Conservation (phyloP, 768 basidiomycete species). For the Auricularia sp. region DNA sequence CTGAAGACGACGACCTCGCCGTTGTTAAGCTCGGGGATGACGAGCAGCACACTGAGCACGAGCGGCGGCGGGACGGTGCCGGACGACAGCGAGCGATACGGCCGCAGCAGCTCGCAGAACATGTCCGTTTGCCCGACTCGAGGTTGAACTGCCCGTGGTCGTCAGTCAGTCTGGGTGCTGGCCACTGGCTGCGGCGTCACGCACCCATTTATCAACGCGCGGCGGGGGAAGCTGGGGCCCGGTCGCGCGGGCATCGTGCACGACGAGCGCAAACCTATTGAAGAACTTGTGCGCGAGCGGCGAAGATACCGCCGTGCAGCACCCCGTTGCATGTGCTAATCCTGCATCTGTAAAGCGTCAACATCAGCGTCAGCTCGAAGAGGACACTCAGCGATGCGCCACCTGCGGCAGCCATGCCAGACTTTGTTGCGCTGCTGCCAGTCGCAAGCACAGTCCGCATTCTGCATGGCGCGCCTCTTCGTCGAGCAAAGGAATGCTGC, state of each 20-base stretch:
- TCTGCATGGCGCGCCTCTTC: too few species aligned
- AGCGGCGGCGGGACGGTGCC: slow-evolving; percentile 35
- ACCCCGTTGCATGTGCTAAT: too few species aligned
- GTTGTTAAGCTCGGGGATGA: slow-evolving; percentile 60
- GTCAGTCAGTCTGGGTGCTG: neutral
- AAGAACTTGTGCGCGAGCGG: slow-evolving; percentile 58
- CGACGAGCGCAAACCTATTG: slow-evolving; percentile 68
- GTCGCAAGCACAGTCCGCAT: too few species aligned
- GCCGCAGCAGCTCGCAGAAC: too few species aligned
- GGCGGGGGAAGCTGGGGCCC: slow-evolving; percentile 26
- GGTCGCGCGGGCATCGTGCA: slow-evolving; percentile 65
- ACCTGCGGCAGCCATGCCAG: too few species aligned
- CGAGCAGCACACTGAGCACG: slow-evolving; percentile 59
- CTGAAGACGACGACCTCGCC: slow-evolving; percentile 59
- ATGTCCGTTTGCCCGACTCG: slow-evolving; percentile 61
- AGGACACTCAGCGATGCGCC: too few species aligned
- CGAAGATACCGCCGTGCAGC: too few species aligned
- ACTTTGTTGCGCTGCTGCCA: too few species aligned
- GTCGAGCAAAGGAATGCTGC: too few species aligned
- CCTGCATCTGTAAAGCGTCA: too few species aligned
- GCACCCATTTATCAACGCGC: slow-evolving; percentile 71
- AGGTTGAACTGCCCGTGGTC: slow-evolving; percentile 56
- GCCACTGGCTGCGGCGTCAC: slow-evolving; percentile 16
- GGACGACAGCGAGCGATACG: slow-evolving; percentile 47
- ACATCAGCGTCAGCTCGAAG: too few species aligned